phyloP scores from a whole-genome alignment of 305 asterid genomes.

The Rubia tinctorum region DNA sequence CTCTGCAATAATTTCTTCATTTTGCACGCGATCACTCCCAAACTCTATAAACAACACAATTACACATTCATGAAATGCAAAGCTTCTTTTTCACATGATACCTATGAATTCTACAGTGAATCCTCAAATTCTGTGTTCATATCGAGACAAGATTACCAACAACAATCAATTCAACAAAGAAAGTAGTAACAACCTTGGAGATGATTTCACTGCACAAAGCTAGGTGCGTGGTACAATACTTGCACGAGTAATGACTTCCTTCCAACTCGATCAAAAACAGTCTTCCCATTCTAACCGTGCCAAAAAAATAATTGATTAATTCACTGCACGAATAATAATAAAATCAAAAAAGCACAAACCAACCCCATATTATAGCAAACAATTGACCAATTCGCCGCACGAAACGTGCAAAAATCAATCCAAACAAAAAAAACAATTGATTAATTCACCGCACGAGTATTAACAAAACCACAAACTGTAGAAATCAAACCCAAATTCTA shows the following conservation, averaged over 20 bases:
- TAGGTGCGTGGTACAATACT: slow-evolving; percentile 26
- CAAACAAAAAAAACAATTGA: no score
- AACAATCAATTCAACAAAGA: neutral
- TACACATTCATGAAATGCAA: no score
- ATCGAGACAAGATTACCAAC: no score
- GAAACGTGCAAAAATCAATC: neutral
- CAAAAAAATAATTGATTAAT: no score
- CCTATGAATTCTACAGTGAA: no score
- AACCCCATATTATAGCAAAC: neutral
- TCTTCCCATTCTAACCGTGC: slow-evolving; percentile 23
- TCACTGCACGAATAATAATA: neutral
- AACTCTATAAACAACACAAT: no score
- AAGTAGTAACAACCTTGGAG: slow-evolving; percentile 22
- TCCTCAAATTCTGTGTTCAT: no score
- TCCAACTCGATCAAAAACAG: slow-evolving; percentile 27
- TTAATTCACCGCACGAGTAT: neutral
- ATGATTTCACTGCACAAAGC: slow-evolving; percentile 24
- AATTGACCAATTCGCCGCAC: neutral
- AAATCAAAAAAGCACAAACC: neutral
- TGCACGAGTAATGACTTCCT: slow-evolving; percentile 26
- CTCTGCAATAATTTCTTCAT: no score
- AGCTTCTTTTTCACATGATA: no score
- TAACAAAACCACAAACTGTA: neutral
- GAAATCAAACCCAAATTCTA: neutral
- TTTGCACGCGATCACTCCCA: no score